phyloP scores from a whole-genome alignment of 805 yeast genomes.

The Metschnikowia rubicola region DNA sequence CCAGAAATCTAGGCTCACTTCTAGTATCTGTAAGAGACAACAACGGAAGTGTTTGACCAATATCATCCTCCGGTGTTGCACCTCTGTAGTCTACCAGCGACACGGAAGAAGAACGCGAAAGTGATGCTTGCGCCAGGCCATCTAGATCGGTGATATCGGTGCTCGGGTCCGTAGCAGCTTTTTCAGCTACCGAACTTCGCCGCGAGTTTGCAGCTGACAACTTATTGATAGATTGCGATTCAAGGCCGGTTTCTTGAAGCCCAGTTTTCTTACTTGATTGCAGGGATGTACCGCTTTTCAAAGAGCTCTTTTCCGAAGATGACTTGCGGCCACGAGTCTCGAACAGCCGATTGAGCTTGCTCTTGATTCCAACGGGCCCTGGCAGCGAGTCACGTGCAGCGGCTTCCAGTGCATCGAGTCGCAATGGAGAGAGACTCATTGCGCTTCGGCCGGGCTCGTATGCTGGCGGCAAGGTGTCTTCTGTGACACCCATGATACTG shows the following conservation, averaged over 20 bases:
- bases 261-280: too few relatives aligned
- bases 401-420: constrained; percentile 7
- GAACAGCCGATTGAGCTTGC: constrained; percentile 13
- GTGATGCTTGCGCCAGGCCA: too few relatives aligned
- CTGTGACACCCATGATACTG: constrained; percentile 8
- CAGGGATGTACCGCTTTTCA: not conserved
- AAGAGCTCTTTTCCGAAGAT: constrained; percentile 5
- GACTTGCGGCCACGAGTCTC: constrained; percentile 6
- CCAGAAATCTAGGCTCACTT: constrained; percentile 8
- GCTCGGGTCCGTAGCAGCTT: not conserved
- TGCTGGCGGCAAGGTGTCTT: constrained; percentile 17
- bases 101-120: constrained; percentile 12
- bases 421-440: constrained; percentile 13
- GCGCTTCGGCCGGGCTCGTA: constrained; percentile 6
- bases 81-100: constrained; percentile 12
- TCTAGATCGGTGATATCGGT: constrained; percentile 9
- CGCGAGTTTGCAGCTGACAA: too few relatives aligned
- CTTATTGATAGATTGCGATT: too few relatives aligned
- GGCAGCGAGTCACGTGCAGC: constrained; percentile 1
- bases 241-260: too few relatives aligned
- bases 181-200: not conserved
- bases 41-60: constrained; percentile 17
- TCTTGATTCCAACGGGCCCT: constrained; percentile 10
- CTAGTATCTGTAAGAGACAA: constrained; percentile 10
- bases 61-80: constrained; percentile 4